phyloP scores from a whole-genome alignment of 2,329 filamentous ascomycete genomes.

The Cryphonectria carpinicola region DNA sequence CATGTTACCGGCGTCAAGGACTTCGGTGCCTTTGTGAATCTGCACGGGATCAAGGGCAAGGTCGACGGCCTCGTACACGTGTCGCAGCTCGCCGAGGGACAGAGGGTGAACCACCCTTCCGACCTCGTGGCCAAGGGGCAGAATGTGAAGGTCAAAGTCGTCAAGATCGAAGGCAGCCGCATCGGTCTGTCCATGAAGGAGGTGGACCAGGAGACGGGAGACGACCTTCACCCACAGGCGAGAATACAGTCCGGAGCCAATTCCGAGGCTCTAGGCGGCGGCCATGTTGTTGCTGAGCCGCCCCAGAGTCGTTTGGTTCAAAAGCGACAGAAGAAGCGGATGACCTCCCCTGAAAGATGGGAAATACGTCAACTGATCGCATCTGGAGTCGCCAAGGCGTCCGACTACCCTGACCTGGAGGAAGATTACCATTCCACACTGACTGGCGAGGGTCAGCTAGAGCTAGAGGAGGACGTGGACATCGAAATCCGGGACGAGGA shows the following conservation, averaged over 20 bases:
- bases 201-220: conserved; percentile 86
- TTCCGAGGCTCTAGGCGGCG: conserved; percentile 71
- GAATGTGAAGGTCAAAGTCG: conserved; percentile 88
- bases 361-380: conserved; percentile 96
- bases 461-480: conserved; percentile 94
- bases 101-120: conserved; percentile 87
- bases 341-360: conserved; percentile 97
- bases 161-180: conserved; percentile 79
- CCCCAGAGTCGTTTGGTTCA: conserved; percentile 66
- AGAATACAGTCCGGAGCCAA: conserved; percentile 89
- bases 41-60: conserved; percentile 85
- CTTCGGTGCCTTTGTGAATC: conserved; percentile 92
- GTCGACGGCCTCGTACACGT: conserved; percentile 94
- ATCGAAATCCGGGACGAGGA: conserved; percentile 97
- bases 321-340: conserved; percentile 77
- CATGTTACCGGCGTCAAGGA: conserved; percentile 91
- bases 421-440: conserved; percentile 91
- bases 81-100: conserved; percentile 82
- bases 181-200: conserved; percentile 97
- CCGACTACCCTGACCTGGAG: conserved; percentile 92
- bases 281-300: conserved; percentile 41
- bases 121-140: conserved; percentile 83
- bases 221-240: conserved; percentile 78
- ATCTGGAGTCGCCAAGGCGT: conserved; percentile 88
- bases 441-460: conserved; percentile 82